A percentile compares a stretch with the other conserved stretches of the same genome.
These are phyloP conservation scores for Termitomyces sp. DNA, from an alignment of 768 basidiomycete species.

Conservation along the genomic window DNA sequence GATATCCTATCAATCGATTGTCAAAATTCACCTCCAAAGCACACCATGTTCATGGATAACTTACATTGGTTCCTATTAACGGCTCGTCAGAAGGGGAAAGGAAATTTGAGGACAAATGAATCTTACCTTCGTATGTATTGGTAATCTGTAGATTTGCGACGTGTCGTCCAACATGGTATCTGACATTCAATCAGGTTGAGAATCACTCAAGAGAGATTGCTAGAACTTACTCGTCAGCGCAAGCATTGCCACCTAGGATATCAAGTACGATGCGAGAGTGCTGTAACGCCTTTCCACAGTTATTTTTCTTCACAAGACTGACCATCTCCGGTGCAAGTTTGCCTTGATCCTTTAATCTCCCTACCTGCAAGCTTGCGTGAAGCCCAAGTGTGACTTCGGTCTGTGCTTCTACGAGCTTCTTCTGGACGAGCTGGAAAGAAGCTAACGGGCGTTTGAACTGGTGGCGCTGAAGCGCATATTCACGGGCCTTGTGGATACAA, in stretches of 20 bases:
- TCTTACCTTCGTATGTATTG: constrained; percentile 87
- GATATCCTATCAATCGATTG: constrained; percentile 55
- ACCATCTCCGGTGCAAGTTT: constrained; percentile 86
- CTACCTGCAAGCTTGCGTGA: constrained; percentile 72
- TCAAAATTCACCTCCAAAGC: constrained; percentile 6
- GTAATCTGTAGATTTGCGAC: constrained; percentile 94
- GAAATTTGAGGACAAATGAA: background rate
- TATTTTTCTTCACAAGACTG: constrained; percentile 92
- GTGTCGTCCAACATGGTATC: constrained; percentile 92
- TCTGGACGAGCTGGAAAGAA: constrained; percentile 96
- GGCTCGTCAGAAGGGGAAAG: background rate
- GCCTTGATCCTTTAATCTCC: constrained; percentile 79
- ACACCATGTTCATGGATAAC: constrained; percentile 15
- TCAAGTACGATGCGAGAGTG: constrained; percentile 81
- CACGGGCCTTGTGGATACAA: constrained; percentile 70
- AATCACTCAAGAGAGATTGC: background rate
- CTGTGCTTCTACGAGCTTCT: constrained; percentile 93
- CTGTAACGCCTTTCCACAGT: constrained; percentile 88
- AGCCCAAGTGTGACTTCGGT: constrained; percentile 80
- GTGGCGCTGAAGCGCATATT: constrained; percentile 83
- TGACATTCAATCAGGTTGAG: constrained; percentile 19
- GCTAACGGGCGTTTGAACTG: constrained; percentile 90
- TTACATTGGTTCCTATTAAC: constrained; percentile 51
- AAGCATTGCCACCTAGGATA: constrained; percentile 92
- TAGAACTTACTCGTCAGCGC: constrained; percentile 76